Evolutionary conservation across 2,329 filamentous ascomycete species (phyloP).

Genomic region (Neobulgaria alba): DNA sequence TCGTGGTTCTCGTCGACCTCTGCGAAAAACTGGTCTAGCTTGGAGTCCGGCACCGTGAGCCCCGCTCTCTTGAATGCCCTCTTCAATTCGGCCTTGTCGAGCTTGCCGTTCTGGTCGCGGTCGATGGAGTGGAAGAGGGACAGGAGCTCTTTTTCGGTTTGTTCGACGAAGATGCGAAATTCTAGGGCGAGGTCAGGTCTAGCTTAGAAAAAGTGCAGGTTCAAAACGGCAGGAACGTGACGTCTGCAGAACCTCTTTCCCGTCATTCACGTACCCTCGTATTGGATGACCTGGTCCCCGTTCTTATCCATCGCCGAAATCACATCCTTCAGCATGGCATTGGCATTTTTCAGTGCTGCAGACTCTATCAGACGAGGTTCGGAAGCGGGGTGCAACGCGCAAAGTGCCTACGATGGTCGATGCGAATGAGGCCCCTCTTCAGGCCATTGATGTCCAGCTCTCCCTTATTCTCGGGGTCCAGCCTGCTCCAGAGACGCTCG

Average conservation of each 20-base stretch:
- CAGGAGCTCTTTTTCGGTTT: conserved; percentile 77
- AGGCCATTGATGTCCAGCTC: conserved; percentile 78
- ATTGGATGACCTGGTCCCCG: conserved; percentile 83
- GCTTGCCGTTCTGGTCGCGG: conserved; percentile 70
- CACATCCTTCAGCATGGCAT: conserved; percentile 72
- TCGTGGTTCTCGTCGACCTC: conserved; percentile 88
- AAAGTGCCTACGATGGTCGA: conserved; percentile 86
- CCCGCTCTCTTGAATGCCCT: conserved; percentile 71
- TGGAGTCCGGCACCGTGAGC: conserved; percentile 66
- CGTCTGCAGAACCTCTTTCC: too few species aligned
- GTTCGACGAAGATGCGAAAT: conserved; percentile 80
- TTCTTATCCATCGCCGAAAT: conserved; percentile 78
- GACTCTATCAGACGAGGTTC: conserved; percentile 16
- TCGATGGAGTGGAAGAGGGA: conserved; percentile 82
- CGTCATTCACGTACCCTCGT: conserved; percentile 64
- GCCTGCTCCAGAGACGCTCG: conserved; percentile 71
- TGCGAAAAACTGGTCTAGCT: conserved; percentile 76
- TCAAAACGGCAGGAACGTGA: background rate
- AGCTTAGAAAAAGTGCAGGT: background rate
- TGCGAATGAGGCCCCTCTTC: conserved; percentile 73
- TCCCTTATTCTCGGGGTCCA: conserved; percentile 69
- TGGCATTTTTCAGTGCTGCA: conserved; percentile 79
- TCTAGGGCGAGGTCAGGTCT: conserved; percentile 42
- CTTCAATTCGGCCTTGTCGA: conserved; percentile 79
- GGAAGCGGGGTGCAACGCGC: conserved; percentile 7